Evolutionary conservation across 2,329 filamentous ascomycete species (phyloP).

Genomic region (Teratosphaeria zuluensis): DNA sequence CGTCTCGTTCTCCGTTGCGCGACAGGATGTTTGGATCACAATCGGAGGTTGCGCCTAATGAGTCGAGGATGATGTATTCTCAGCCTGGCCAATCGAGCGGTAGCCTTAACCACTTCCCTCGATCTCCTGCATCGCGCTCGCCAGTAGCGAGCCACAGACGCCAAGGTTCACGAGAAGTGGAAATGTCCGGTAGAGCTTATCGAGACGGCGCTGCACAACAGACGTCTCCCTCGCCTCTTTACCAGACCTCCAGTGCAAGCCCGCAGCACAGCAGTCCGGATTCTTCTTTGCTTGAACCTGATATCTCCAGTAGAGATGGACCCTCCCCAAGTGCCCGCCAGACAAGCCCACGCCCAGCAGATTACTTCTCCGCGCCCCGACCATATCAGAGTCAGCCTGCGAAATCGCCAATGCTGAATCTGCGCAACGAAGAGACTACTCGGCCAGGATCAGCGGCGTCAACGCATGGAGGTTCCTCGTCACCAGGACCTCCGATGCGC

Average conservation of each 20-base stretch:
- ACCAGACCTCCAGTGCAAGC: constrained; percentile 1
- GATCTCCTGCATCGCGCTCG: not conserved
- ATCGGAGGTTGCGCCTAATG: not conserved
- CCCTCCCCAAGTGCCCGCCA: constrained; percentile 8
- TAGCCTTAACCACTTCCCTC: constrained; percentile 5
- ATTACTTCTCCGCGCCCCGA: constrained; percentile 11
- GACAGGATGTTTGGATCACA: constrained; percentile 5
- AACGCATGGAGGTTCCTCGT: constrained; percentile 13
- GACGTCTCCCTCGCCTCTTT: not conserved
- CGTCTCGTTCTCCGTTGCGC: constrained; percentile 11
- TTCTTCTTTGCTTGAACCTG: not conserved
- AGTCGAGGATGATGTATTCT: not conserved
- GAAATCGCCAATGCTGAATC: constrained; percentile 10
- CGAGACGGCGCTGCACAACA: not conserved
- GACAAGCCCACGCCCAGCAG: constrained; percentile 8
- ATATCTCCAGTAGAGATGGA: not conserved
- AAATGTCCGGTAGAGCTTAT: not conserved
- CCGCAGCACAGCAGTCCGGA: constrained; percentile 3
- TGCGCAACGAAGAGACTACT: constrained; percentile 12
- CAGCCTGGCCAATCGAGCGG: constrained; percentile 6
- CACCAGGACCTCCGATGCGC: constrained; percentile 12
- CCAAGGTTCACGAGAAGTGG: constrained; percentile 11
- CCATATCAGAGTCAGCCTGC: constrained; percentile 2
- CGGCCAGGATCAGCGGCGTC: constrained; percentile 15
- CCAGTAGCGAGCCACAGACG: constrained; percentile 6